phyloP scores from a whole-genome alignment of 345 rosid species.

The Lumnitzera racemosa region DNA sequence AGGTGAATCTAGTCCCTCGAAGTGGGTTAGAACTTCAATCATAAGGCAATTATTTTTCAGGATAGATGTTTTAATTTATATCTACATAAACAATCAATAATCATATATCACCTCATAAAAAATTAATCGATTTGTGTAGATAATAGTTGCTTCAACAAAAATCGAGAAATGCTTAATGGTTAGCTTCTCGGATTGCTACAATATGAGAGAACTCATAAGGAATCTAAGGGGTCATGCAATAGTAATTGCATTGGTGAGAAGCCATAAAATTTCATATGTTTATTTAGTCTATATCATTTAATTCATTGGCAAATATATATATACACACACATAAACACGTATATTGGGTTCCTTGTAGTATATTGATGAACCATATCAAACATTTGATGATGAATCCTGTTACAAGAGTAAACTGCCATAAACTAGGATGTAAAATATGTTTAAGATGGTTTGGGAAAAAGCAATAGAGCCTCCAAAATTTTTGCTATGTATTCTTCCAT shows the following conservation, averaged over 20 bases:
- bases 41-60: too few relatives aligned
- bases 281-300: background rate
- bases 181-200: conserved; percentile 82
- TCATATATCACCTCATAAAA: background rate
- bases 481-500: conserved; percentile 39
- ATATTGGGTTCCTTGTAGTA: conserved; percentile 3
- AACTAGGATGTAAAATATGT: conserved; percentile 39
- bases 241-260: conserved; percentile 78
- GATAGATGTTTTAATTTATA: conserved; percentile 38
- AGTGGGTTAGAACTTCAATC: conserved; percentile 82
- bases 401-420: conserved; percentile 25
- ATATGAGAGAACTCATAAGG: conserved; percentile 34
- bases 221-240: conserved; percentile 36
- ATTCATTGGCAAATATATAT: too few relatives aligned
- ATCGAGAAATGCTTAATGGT: conserved; percentile 76
- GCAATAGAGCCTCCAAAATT: conserved; percentile 32
- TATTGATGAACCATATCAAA: conserved; percentile 22
- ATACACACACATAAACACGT: too few relatives aligned
- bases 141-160: conserved; percentile 60
- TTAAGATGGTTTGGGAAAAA: conserved; percentile 26
- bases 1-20: conserved; percentile 61
- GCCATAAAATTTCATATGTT: background rate
- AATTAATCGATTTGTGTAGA: background rate
- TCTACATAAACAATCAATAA: background rate
- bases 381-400: conserved; percentile 32